Conservation (phyloP, 2,329 filamentous ascomycete species). For the Neofusicoccum sp. region DNA sequence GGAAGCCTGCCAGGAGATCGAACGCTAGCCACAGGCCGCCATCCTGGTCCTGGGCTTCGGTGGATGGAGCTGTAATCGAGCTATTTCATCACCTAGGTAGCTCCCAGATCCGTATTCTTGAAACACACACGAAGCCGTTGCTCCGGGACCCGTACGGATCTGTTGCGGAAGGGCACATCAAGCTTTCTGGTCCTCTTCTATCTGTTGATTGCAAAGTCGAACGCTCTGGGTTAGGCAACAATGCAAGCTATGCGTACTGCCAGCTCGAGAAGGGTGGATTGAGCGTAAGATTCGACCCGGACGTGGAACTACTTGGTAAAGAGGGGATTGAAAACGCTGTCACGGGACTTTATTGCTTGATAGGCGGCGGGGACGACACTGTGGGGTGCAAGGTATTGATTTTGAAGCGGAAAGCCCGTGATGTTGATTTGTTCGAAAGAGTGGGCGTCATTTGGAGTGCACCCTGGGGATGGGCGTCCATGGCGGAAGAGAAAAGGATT, state of each 20-base stretch:
- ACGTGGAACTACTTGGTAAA: neutral
- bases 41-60: slow-evolving; percentile 3
- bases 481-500: too few species aligned
- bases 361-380: neutral
- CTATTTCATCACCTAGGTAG: neutral
- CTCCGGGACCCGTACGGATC: neutral
- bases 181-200: neutral
- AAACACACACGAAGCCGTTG: neutral
- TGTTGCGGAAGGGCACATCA: neutral
- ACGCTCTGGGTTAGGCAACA: neutral
- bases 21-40: neutral
- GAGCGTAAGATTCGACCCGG: neutral
- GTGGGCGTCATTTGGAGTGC: neutral
- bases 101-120: neutral
- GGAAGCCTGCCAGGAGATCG: neutral
- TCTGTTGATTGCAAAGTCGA: neutral
- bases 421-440: neutral
- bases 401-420: neutral
- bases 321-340: neutral
- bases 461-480: too few species aligned
- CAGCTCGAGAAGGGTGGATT: neutral
- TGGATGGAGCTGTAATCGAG: neutral
- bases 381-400: neutral
- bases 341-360: neutral
- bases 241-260: neutral